Evolutionary conservation across 2,329 filamentous ascomycete species (phyloP).

Genomic region (Neofusicoccum parvum): DNA sequence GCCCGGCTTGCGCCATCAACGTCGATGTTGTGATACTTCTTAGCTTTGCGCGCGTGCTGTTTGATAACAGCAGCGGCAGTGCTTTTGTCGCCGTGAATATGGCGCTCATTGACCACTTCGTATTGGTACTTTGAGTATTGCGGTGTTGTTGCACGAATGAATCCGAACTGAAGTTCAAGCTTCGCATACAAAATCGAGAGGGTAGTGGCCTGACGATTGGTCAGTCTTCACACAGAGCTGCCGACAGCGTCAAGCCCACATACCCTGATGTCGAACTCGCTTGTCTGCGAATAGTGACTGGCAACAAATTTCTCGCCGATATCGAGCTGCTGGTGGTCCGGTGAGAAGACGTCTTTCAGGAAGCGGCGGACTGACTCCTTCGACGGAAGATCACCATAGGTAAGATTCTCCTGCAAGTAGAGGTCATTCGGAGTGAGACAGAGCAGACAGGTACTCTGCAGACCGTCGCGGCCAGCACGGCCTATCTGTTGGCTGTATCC

Average conservation of each 20-base stretch:
- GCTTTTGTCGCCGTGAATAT: conserved; percentile 42
- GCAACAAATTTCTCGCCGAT: conserved; percentile 51
- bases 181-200: conserved; percentile 60
- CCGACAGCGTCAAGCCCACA: not conserved
- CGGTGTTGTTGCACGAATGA: conserved; percentile 60
- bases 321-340: conserved; percentile 27
- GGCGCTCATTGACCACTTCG: conserved; percentile 34
- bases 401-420: conserved; percentile 61
- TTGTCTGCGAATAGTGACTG: conserved; percentile 49
- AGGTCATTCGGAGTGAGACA: conserved; percentile 61
- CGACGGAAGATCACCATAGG: conserved; percentile 62
- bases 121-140: conserved; percentile 62
- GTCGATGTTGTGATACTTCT: conserved; percentile 52
- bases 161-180: conserved; percentile 60
- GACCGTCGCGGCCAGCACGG: conserved; percentile 58
- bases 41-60: conserved; percentile 42
- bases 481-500: conserved; percentile 62
- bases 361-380: conserved; percentile 51
- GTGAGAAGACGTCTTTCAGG: conserved; percentile 55
- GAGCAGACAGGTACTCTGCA: conserved; percentile 58
- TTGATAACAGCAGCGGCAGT: conserved; percentile 50
- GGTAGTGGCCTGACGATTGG: conserved; percentile 36
- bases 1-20: conserved; percentile 43
- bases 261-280: conserved; percentile 57
- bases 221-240: conserved; percentile 34